Evolutionary conservation across 768 basidiomycete species (phyloP), one percentile per base, ranked within the genome.

Genomic region (Mycena chlorophos): DNA sequence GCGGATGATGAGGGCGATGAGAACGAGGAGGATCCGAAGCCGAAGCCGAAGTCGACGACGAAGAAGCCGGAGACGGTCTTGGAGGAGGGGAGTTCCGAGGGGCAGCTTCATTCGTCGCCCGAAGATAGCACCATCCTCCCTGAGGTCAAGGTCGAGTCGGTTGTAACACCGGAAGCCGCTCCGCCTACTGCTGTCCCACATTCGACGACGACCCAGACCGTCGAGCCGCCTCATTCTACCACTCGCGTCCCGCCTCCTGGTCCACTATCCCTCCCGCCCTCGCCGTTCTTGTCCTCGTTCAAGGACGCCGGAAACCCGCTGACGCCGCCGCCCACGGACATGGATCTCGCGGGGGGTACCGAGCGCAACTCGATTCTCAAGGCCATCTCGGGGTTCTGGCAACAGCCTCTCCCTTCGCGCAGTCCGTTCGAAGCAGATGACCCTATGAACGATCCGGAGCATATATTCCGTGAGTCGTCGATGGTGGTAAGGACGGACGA

Each of bases 401-500:
- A 85, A 63, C 73, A 84, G 56, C 69, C 82, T 64, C 61, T 74
- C 26, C 68, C 72, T 17, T 74, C 70, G 56, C 81, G 91, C 10
- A 73, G 80, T 66, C 84, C 77, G 29, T 73, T 82, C 59, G 84
- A 87, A 64, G 75, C 52, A 4, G 87, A 88, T 12, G 87, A 91
- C 64, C 81, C 83, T 3, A 80, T 87, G 69, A 79, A 80, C 57
- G 88, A 92, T 66, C 87, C 87, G 1, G 95, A 98, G 65, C 94
- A 98, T 66, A 88, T 98, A 46, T 98, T 97, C 73, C 81, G 91
- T 31, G 95, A 96, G 66, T 94, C 92, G 16, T 87, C 89, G 2
- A 95, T 98, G 84, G 87, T 98, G 49, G 89, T 99, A 19, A 83
- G 96, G 19, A 94, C 94, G 19, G 94, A 98, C 68, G 97, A 99